Conservation (phyloP, 129 eudicot species). For the Pittosporum tobira region DNA sequence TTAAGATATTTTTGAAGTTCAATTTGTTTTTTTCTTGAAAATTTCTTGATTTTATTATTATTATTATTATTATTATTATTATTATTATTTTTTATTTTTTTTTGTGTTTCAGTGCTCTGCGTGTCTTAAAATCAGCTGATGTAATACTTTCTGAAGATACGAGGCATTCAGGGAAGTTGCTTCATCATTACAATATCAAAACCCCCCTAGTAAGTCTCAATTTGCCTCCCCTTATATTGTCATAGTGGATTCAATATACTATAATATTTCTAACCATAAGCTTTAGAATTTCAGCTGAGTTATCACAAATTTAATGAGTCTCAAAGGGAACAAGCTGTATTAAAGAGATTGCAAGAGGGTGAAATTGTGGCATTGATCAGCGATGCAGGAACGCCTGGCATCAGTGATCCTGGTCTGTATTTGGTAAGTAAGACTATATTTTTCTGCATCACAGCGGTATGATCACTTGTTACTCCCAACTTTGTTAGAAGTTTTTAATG, state of each 20-base stretch:
- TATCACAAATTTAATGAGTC: constrained; percentile 89
- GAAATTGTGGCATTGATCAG: constrained; percentile 80
- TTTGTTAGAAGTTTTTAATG: background rate
- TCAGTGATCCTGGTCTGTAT: constrained; percentile 87
- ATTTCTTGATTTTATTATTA: background rate
- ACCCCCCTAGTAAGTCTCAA: constrained; percentile 67
- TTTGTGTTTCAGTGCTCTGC: constrained; percentile 61
- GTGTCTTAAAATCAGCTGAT: constrained; percentile 75
- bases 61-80: too few relatives aligned
- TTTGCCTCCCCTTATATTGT: background rate
- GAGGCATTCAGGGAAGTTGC: constrained; percentile 86
- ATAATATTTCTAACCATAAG: constrained; percentile 23
- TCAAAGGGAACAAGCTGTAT: constrained; percentile 60
- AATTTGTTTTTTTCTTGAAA: background rate
- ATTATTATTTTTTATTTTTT: background rate
- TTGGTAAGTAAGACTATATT: constrained; percentile 36
- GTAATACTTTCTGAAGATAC: constrained; percentile 95
- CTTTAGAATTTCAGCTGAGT: constrained; percentile 72
- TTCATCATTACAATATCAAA: constrained; percentile 63
- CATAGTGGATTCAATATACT: background rate
- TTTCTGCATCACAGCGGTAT: too few relatives aligned
- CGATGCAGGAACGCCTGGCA: constrained; percentile 95
- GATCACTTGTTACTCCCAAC: background rate
- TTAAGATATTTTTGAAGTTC: background rate
- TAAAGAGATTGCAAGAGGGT: constrained; percentile 58